Conservation (phyloP, 1,139 yeast genomes). For the Hemisphaericaspora xylanilytica region DNA sequence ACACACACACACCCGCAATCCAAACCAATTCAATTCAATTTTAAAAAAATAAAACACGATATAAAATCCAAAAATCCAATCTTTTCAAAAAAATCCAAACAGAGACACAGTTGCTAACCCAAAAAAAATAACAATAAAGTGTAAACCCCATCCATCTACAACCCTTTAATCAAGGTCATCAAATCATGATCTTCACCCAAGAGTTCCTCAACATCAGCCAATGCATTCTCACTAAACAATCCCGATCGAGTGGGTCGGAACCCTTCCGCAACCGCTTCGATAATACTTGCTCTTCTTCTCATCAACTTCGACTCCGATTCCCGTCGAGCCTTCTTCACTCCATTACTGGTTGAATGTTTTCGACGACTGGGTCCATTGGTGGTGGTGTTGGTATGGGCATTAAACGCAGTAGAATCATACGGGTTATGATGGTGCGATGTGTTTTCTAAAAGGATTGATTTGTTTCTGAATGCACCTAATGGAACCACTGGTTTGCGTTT, state of each 20-base stretch:
- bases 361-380: not conserved
- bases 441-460: constrained; percentile 45
- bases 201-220: constrained; percentile 67
- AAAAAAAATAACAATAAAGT: too few species aligned
- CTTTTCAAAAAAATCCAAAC: not conserved
- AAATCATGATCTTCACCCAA: constrained; percentile 47
- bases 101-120: not conserved
- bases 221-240: constrained; percentile 66
- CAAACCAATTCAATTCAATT: too few species aligned
- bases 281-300: constrained; percentile 59
- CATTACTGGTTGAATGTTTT: constrained; percentile 12
- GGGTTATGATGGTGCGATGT: not conserved
- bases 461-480: constrained; percentile 83
- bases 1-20: not conserved
- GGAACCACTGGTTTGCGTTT: constrained; percentile 63
- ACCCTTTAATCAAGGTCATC: constrained; percentile 46
- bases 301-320: constrained; percentile 24
- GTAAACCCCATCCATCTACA: constrained; percentile 21
- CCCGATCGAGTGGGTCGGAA: constrained; percentile 72
- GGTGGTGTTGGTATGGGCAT: too few species aligned
- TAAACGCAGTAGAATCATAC: not conserved
- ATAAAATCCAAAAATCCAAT: not conserved
- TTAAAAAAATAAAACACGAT: not conserved
- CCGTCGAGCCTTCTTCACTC: constrained; percentile 21
- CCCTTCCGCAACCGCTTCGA: constrained; percentile 75